phyloP scores from a whole-genome alignment of 129 eudicot genomes.

The Flaveria sonorensis region DNA sequence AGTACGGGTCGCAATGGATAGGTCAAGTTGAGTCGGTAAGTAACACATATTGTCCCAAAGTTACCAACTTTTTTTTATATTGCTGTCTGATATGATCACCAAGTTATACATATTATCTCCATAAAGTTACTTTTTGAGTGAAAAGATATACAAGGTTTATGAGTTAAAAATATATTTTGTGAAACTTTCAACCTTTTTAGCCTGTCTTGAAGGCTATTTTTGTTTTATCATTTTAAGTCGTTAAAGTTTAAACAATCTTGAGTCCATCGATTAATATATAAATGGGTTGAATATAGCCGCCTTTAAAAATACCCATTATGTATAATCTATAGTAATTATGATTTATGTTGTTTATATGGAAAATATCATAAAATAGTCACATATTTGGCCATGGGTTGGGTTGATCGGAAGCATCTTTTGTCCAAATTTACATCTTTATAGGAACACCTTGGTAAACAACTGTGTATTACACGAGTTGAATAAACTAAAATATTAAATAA shows the following conservation, averaged over 20 bases:
- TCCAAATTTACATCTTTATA: neutral
- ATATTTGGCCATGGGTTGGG: too few species aligned
- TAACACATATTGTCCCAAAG: neutral
- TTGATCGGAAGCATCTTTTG: too few species aligned
- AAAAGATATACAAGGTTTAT: neutral
- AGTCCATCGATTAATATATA: neutral
- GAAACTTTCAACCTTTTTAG: slow-evolving; percentile 2
- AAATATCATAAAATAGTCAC: too few species aligned
- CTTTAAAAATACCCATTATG: neutral
- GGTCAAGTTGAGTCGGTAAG: neutral
- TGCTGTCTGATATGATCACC: neutral
- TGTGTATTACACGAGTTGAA: too few species aligned
- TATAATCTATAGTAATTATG: neutral
- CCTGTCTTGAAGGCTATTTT: neutral
- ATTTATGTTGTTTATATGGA: too few species aligned
- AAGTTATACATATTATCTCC: neutral
- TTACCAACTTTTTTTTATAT: neutral
- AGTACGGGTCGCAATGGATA: neutral
- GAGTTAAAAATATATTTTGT: neutral
- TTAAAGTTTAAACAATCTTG: neutral
- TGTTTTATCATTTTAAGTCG: neutral
- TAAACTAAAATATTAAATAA: too few species aligned
- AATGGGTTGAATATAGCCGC: neutral
- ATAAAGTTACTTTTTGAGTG: neutral
- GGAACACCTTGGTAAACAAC: too few species aligned